These are phyloP conservation scores for Pittosporum tobira DNA, from an alignment of 129 eudicot species.

Conservation along the genomic window DNA sequence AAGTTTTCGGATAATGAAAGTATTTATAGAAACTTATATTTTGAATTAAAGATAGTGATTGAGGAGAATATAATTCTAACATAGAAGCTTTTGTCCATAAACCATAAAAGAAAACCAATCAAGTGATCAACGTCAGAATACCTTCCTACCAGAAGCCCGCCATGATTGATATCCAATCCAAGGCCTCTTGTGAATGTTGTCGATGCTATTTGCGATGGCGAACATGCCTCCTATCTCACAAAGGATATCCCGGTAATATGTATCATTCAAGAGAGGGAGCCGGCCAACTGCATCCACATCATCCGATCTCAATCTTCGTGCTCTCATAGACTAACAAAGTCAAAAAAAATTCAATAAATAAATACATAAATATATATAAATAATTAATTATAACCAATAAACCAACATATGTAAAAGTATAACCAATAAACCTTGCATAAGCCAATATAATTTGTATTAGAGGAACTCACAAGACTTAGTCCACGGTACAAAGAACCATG, in stretches of 20 bases:
- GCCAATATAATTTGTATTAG: neutral
- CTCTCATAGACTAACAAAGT: conserved; percentile 44
- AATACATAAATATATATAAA: too few species aligned
- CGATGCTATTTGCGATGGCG: conserved; percentile 75
- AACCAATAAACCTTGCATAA: too few species aligned
- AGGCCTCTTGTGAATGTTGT: conserved; percentile 79
- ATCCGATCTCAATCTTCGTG: conserved; percentile 81
- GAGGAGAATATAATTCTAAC: neutral
- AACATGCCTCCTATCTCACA: conserved; percentile 98
- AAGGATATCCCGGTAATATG: conserved; percentile 61
- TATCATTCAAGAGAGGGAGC: conserved; percentile 70
- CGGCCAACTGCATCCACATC: conserved; percentile 88
- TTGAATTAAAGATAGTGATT: too few species aligned
- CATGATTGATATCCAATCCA: conserved; percentile 99
- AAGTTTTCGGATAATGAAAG: neutral
- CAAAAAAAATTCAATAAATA: too few species aligned
- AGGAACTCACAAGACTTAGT: conserved; percentile 72
- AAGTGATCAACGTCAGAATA: conserved; percentile 17
- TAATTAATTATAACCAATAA: conserved; percentile 15
- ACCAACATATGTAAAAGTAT: neutral
- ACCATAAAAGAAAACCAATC: neutral
- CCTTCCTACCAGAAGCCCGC: conserved; percentile 94
- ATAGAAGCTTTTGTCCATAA: neutral
- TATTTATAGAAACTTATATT: too few species aligned
- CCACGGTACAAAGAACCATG: conserved; percentile 99